Base-by-base conservation (phyloP, 768 basidiomycete species). In the Daedalea quercina region DNA sequence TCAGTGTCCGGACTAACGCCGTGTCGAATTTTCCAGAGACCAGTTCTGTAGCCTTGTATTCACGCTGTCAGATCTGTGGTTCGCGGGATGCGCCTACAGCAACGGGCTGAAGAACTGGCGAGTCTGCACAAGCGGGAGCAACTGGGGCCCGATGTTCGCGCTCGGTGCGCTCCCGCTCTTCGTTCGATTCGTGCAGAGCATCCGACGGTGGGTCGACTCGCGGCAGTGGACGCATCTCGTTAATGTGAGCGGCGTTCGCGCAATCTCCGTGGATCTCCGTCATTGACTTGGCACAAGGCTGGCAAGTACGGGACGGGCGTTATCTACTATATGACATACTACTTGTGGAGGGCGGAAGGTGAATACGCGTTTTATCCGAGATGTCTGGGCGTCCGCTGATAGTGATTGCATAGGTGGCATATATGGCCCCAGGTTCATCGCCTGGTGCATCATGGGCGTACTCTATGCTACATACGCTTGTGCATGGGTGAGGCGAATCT, bases 131-230 rank as follows among this genome's bases (percentile, higher is more conserved):
- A 61, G 69, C 2, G 72, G 75, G 3, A 63, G 57, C 3, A 70
- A 75, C 20, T 94, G 92, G 91, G 78, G 75, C 1, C 63, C 77
- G 15, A 75, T 81, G 1, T 85, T 82, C 55, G 54, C 80, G 2
- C 70, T 91, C 7, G 77, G 79, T 4, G 60, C 75, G 9, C 56
- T 94, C 1, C 94, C 96, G 0, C 77, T 90, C 19, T 49, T 87
- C 1, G 74, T 82, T 31, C 94, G 96, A 69, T 64, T 92, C 40
- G 73, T 89, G 11, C 96, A 99, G 68, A 90, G 88, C 64, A 58
- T 96, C 47, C 85, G 85, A 57, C 93, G 95, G 71, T 98, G 87
- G 64, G 70, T 69, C 44, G 96, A 97, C 63, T 90, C 92, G 1
- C 72, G 73, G 34, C 66, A 85, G 35, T 57, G 70, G 17, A 87